A percentile compares a stretch with the other conserved stretches of the same genome.
Evolutionary conservation across 352 stramenopile species (phyloP).

Genomic region (Globisporangium ultimum): DNA sequence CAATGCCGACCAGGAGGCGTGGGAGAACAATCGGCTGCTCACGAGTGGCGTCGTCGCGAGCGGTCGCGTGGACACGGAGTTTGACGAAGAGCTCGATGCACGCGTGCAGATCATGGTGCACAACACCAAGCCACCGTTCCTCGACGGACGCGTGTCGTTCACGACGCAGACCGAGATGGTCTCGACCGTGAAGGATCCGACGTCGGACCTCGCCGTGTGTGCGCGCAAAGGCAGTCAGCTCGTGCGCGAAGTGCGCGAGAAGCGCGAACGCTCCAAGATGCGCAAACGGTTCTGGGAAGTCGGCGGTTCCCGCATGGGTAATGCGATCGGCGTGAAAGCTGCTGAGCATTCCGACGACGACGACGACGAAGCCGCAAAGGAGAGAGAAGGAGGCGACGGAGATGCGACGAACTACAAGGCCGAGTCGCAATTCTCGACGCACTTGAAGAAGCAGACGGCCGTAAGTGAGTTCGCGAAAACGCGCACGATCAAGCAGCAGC

Average conservation of each 20-base stretch:
- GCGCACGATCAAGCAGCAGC: constrained; percentile 95
- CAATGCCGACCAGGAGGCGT: constrained; percentile 96
- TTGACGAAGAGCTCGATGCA: constrained; percentile 93
- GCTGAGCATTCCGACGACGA: constrained; percentile 54
- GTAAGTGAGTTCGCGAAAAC: constrained; percentile 96
- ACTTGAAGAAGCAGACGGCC: constrained; percentile 90
- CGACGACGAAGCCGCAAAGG: constrained; percentile 42
- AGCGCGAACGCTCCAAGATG: constrained; percentile 91
- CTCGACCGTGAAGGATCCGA: constrained; percentile 94
- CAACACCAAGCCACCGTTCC: constrained; percentile 97
- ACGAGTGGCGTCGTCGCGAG: constrained; percentile 91
- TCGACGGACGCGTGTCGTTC: constrained; percentile 93
- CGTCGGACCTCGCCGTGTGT: constrained; percentile 94
- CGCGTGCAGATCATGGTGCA: constrained; percentile 97
- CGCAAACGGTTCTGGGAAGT: constrained; percentile 99
- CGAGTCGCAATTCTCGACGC: constrained; percentile 91
- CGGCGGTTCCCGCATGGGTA: constrained; percentile 95
- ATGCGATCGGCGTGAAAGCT: constrained; percentile 92
- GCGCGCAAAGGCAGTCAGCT: constrained; percentile 91
- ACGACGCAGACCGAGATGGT: constrained; percentile 95
- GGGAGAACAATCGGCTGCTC: constrained; percentile 97
- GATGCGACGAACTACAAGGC: constrained; percentile 93
- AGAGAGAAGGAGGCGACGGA: constrained; percentile 29
- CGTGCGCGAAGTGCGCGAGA: constrained; percentile 71
- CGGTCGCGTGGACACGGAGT: constrained; percentile 71